A percentile compares a stretch with the other conserved stretches of the same genome.
phyloP scores from a whole-genome alignment of 1,139 yeast genomes.

The Kodamaea sp. region DNA sequence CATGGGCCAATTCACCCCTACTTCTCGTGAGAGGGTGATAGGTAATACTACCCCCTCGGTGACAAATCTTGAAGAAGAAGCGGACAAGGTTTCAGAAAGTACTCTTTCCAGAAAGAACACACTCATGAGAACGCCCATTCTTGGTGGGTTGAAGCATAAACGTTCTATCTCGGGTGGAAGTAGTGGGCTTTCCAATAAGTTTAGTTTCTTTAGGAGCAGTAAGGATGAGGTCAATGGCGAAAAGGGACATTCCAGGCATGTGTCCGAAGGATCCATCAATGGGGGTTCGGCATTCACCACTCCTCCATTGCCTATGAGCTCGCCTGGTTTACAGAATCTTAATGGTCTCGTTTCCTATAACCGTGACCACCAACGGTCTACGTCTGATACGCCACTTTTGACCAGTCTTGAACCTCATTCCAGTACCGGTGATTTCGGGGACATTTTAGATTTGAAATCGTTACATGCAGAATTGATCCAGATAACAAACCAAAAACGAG shows the following conservation, averaged over 20 bases:
- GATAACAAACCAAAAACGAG: constrained; percentile 30
- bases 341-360: constrained; percentile 5
- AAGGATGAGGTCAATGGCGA: constrained; percentile 15
- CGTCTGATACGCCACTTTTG: constrained; percentile 38
- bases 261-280: constrained; percentile 42
- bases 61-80: constrained; percentile 34
- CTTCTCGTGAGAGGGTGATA: constrained; percentile 8
- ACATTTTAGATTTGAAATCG: constrained; percentile 37
- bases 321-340: constrained; percentile 17
- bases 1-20: constrained; percentile 7
- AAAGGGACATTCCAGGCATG: constrained; percentile 41
- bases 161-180: constrained; percentile 45
- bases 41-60: constrained; percentile 34
- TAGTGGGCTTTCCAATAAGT: constrained; percentile 26
- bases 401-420: constrained; percentile 15
- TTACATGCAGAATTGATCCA: constrained; percentile 46
- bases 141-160: constrained; percentile 39
- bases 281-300: constrained; percentile 42
- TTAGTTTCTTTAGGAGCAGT: constrained; percentile 35
- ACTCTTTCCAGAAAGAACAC: constrained; percentile 30
- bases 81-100: constrained; percentile 4
- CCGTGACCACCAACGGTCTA: constrained; percentile 37
- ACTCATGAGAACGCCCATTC: constrained; percentile 33
- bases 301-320: constrained; percentile 43
- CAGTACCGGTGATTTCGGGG: constrained; percentile 3